Conservation (phyloP, 441 rosid species). For the Eruca vesicaria region DNA sequence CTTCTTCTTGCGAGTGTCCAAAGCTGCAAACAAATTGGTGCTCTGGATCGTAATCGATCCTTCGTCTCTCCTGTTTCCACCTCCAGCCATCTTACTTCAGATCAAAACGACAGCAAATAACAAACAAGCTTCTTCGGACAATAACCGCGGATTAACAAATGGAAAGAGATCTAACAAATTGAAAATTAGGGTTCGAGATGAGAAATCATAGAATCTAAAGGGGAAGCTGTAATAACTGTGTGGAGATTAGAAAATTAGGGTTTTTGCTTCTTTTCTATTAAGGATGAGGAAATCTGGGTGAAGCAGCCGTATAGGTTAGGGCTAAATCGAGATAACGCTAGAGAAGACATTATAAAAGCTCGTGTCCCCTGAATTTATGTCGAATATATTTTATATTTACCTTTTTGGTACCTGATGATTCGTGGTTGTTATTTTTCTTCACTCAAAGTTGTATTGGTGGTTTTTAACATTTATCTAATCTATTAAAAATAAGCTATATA, state of each 20-base stretch:
- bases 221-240: neutral
- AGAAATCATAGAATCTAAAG: conserved; percentile 2
- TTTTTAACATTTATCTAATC: too few relatives aligned
- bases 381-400: conserved; percentile 2
- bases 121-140: conserved; percentile 2
- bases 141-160: conserved; percentile 14
- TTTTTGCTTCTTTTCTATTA: conserved; percentile 2
- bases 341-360: conserved; percentile 19
- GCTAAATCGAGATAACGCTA: conserved; percentile 23
- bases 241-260: conserved; percentile 5
- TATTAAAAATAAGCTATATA: too few relatives aligned
- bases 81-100: conserved; percentile 47
- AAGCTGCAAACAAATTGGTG: conserved; percentile 82
- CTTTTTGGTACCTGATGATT: neutral
- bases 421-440: neutral
- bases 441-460: neutral
- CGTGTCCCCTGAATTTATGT: conserved; percentile 13
- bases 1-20: conserved; percentile 62
- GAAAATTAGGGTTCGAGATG: conserved; percentile 13
- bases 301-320: conserved; percentile 33
- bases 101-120: neutral
- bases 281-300: conserved; percentile 32
- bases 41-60: conserved; percentile 55
- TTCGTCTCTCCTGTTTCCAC: conserved; percentile 30
- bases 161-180: neutral